Percentiles rank a stretch among this genome's conserved stretches.
phyloP scores from a whole-genome alignment of 495 filamentous ascomycete species.

The Thozetella sp. region DNA sequence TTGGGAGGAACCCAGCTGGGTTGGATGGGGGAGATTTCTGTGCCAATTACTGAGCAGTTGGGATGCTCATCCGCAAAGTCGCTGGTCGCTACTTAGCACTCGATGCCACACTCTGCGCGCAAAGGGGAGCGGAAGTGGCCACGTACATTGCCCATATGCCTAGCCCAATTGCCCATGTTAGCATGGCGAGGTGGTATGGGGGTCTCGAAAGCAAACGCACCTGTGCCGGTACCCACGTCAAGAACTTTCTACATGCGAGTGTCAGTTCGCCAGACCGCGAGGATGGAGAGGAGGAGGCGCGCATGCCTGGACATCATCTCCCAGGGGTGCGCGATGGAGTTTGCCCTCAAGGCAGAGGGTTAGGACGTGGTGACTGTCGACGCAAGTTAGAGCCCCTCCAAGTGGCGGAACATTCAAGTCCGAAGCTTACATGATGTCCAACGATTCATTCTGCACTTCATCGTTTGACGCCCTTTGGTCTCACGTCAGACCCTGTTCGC shows the following conservation, averaged over 20 bases:
- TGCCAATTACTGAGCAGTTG: not conserved
- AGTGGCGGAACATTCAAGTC: not conserved
- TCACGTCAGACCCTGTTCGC: not conserved
- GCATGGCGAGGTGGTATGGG: not conserved
- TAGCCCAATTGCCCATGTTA: slow-evolving; percentile 6
- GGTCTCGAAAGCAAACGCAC: slow-evolving; percentile 11
- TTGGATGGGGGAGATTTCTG: slow-evolving; percentile 20
- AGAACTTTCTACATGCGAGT: slow-evolving; percentile 22
- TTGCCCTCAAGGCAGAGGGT: slow-evolving; percentile 38
- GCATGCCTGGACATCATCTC: slow-evolving; percentile 23
- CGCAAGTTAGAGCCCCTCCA: slow-evolving; percentile 2
- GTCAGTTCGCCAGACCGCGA: slow-evolving; percentile 1
- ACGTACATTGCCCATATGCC: slow-evolving; percentile 41
- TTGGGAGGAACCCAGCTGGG: slow-evolving; percentile 27
- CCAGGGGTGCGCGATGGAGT: slow-evolving; percentile 35
- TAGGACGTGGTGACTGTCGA: slow-evolving; percentile 28
- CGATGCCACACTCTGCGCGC: too few relatives aligned
- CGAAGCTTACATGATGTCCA: slow-evolving; percentile 32
- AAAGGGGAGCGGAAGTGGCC: too few relatives aligned
- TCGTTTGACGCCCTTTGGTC: slow-evolving; percentile 33
- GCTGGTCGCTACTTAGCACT: too few relatives aligned
- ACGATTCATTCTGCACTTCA: slow-evolving; percentile 28
- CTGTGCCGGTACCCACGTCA: slow-evolving; percentile 38
- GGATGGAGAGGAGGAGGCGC: slow-evolving; percentile 2
- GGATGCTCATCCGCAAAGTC: slow-evolving; percentile 63